Conservation (phyloP, 73 alveolate species). For the Loxodes magnus region DNA sequence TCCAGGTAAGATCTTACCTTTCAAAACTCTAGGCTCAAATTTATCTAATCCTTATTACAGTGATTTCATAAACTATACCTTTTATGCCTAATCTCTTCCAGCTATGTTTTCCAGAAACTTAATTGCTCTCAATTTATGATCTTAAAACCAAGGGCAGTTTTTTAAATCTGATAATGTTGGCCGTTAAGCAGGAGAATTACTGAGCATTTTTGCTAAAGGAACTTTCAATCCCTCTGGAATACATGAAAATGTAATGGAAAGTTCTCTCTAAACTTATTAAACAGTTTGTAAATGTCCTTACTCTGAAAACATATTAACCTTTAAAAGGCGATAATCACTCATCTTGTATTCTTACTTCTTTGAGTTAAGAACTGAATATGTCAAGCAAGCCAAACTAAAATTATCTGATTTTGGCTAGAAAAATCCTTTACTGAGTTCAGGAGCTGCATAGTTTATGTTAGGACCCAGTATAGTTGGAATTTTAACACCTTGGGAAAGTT, state of each 20-base stretch:
- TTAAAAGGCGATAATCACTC: not conserved
- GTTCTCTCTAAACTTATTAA: constrained; percentile 7
- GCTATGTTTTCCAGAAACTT: constrained; percentile 68
- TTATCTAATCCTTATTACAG: constrained; percentile 52
- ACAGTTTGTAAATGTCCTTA: constrained; percentile 29
- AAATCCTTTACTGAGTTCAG: constrained; percentile 40
- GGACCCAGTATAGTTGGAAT: constrained; percentile 52
- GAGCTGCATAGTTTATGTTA: constrained; percentile 68
- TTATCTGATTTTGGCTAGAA: constrained; percentile 1
- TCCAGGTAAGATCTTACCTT: constrained; percentile 65
- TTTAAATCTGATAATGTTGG: constrained; percentile 51
- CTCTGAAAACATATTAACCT: constrained; percentile 23
- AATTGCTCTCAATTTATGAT: constrained; percentile 65
- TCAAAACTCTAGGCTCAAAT: constrained; percentile 60
- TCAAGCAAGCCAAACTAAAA: constrained; percentile 4
- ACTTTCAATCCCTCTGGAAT: constrained; percentile 48
- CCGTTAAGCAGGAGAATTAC: constrained; percentile 38
- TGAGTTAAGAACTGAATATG: constrained; percentile 2
- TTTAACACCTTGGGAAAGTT: too few species aligned
- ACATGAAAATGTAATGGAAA: constrained; percentile 20
- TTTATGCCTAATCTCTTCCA: constrained; percentile 56
- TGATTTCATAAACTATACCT: constrained; percentile 68
- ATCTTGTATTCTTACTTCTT: not conserved
- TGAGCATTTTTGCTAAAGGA: constrained; percentile 32
- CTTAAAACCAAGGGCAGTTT: constrained; percentile 62